These are phyloP conservation scores for Theobroma cacao DNA, from an alignment of 345 rosid species.

Conservation along the genomic window DNA sequence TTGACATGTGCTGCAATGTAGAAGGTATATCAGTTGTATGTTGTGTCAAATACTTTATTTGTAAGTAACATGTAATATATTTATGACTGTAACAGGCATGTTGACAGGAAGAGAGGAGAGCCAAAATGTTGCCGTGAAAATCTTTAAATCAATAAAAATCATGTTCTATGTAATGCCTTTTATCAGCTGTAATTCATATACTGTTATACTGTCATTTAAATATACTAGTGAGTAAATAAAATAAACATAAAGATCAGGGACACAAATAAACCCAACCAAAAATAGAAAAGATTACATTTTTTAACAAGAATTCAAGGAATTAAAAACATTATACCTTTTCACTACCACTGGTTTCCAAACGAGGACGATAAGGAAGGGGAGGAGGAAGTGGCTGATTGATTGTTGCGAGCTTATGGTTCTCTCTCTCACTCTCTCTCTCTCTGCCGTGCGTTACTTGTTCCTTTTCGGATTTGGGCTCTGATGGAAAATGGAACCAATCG, in stretches of 20 bases:
- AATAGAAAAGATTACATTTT: not conserved
- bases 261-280: not conserved
- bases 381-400: constrained; percentile 52
- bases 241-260: not conserved
- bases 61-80: constrained; percentile 21
- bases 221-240: not conserved
- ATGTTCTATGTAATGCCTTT: not conserved
- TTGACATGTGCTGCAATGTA: constrained; percentile 9
- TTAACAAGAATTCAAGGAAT: not conserved
- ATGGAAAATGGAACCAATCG: constrained; percentile 13
- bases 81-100: constrained; percentile 8
- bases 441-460: too few species aligned
- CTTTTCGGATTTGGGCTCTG: not conserved
- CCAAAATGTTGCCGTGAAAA: not conserved
- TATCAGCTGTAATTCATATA: not conserved
- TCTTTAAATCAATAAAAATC: not conserved
- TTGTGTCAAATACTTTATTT: not conserved
- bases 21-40: constrained; percentile 15
- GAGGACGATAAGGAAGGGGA: constrained; percentile 36
- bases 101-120: constrained; percentile 5
- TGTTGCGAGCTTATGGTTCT: too few species aligned
- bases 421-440: too few species aligned
- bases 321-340: constrained; percentile 50
- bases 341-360: constrained; percentile 53
- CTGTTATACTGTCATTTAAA: too few species aligned